Evolutionary conservation across 371 early-diverging fungal genomes (phyloP), one percentile per base, ranked within the genome.

Genomic region (Apophysomyces trapeziformis): DNA sequence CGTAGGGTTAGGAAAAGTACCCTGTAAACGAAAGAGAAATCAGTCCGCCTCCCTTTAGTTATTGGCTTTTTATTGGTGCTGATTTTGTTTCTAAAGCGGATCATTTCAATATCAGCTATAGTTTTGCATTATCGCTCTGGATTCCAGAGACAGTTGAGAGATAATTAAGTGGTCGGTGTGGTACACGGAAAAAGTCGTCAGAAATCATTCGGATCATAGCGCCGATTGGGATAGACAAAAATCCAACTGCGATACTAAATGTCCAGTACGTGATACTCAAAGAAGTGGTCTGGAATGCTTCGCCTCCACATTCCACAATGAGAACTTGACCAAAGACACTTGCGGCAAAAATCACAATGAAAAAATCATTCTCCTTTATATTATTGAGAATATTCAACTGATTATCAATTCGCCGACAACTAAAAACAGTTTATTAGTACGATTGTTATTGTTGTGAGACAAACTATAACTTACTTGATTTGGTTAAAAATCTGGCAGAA

Each of bases 401-500:
- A 67, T 85, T 83, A 60, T 91, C 85, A 50, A 93, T 75, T 18
- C 89, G 85, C 56, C 93, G 85, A 68, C 88, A 88, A 70, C 80
- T 86, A 26, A 26, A 26, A 26, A 26, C 32, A 26, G 32, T 26
- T 26, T 26, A 26, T 26, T 26, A 26, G 32, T 26, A 3, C 3
- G 3, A 26, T 26, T 26, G 32, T 26, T 26, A 26, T 26, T 26
- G 32, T 26, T 26, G 32, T 26, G n/a, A 56, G 26, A 60, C 38
- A 18, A n/a, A 45, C 58, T 35, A 14, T 4, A 14, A 68, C 79
- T 73, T 70, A 80, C 80, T 90, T 90, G 79, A 90, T 58, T 68
- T 89, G 89, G 71, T 92, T 92, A 67, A 91, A 92, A 38, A 94
- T 83, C 67, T 93, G 94, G 50, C 92, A 72, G 65, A 91, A 89